Evolutionary conservation across 306 rosid species (phyloP), one percentile per base, ranked within the genome.

Genomic region (Dryas drummondii): DNA sequence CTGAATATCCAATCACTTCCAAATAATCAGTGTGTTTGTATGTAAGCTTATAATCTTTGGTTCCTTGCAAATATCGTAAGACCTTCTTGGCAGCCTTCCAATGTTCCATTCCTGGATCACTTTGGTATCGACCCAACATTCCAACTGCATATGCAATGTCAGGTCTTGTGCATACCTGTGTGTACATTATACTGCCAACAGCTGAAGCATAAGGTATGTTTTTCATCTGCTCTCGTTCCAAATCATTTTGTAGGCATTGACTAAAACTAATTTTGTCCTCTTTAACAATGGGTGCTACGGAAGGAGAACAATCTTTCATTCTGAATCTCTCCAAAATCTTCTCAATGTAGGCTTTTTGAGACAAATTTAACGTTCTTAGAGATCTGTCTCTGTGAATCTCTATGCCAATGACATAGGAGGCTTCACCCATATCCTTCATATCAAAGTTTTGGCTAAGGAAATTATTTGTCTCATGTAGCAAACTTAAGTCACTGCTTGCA

Each of bases 1-100:
- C 14, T 69, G 15, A 69, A 69, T 52, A 69, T 12, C 47, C 73
- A 52, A 69, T 42, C 42, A 51, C 74, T 41, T 53, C 51, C 15
- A 70, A 54, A 3, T 15, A 4, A 17, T 70, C 9, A 16, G 5
- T 27, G 45, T 53, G 50, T 2, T 7, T 53, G 52, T 53, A 53
- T 7, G 74, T 70, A 2, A 70, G 12, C 13, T 15, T 54, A 1
- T 53, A 54, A 0, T 70, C 64, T 16, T 70, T 42, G 63, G 51
- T 66, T 45, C 53, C 54, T 53, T 53, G 17, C 16, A 53, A 53
- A 53, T 52, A 52, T 52, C 56, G 13, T n/a, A 52, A 12, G 56
- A 52, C 56, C 16, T 52, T 52, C 6, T 15, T 52, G 12, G 17
- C 56, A 14, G 9, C 3, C 3, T 53, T 53, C 32, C 22, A 54